Conservation (phyloP, 495 filamentous ascomycete species). For the Pseudotulostoma volvatum region DNA sequence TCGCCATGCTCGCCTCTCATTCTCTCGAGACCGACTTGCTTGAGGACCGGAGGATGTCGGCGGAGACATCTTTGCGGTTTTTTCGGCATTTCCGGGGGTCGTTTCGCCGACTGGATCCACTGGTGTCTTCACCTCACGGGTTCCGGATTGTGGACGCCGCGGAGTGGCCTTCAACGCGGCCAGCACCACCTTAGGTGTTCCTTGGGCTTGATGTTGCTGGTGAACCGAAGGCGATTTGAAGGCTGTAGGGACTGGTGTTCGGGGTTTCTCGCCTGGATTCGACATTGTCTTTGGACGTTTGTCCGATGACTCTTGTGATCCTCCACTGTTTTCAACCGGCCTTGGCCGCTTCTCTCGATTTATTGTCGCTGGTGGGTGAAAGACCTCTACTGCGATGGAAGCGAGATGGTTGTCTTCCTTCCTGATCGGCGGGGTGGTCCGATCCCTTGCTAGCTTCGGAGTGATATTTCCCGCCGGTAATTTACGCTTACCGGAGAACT, state of each 20-base stretch:
- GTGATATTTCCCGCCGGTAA: conserved; percentile 12
- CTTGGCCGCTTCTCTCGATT: background rate
- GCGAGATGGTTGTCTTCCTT: conserved; percentile 6
- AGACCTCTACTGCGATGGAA: conserved; percentile 8
- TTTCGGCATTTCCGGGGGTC: conserved; percentile 13
- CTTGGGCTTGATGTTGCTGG: conserved; percentile 15
- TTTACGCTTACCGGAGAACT: conserved; percentile 28
- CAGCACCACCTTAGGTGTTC: conserved; percentile 10
- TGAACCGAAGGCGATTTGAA: conserved; percentile 5
- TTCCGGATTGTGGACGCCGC: conserved; percentile 14
- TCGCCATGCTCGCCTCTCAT: conserved; percentile 28
- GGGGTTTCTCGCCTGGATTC: conserved; percentile 11
- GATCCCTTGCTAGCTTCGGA: conserved; percentile 13
- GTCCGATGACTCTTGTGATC: background rate
- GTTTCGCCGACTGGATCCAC: conserved; percentile 13
- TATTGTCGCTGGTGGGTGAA: background rate
- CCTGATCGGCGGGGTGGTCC: conserved; percentile 6
- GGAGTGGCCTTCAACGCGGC: background rate
- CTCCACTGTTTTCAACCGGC: background rate
- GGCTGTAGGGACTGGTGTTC: conserved; percentile 9
- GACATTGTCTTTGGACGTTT: background rate
- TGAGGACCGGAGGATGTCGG: conserved; percentile 14
- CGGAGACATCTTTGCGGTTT: conserved; percentile 14
- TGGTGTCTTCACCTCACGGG: conserved; percentile 18
- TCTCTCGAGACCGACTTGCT: conserved; percentile 13